Base-by-base conservation (phyloP, 2,329 filamentous ascomycete species). In the Tolypocladium tundrense region DNA sequence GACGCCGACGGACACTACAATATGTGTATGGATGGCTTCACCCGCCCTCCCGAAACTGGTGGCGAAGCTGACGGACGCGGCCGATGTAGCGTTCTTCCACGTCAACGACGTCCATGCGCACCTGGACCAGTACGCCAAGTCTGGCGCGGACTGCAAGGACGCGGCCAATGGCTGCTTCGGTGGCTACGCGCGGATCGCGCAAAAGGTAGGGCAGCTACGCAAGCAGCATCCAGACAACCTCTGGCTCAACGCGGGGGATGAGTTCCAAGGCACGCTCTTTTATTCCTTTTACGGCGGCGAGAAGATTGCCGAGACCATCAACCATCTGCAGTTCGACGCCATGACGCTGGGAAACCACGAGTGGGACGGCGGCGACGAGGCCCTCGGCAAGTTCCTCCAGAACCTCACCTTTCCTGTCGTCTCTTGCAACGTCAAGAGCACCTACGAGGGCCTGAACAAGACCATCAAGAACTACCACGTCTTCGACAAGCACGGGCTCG, bases 291-390 rank as follows among this genome's bases (percentile, higher is more conserved):
- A 88, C 65, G 80, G 80, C 19, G 82, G 83, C 31, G 83, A 86
- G 72, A 88, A 88, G 76, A 88, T 88, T 61, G 83, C 84, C 54
- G 79, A 86, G 64, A 84, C 81, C 0, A 71, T 88, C 60, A 88
- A 88, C 61, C 77, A 84, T 66, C 72, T 88, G 54, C 78, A 79
- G n/a, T 86, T 88, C 62, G 82, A 86, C 60, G 83, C 80, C 63
- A 87, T 88, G 84, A 87, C 84, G 0, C 72, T 87, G 1, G 84
- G 84, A 19, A 87, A 87, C 71, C 84, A 87, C 64, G 85, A 87
- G 68, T 88, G 84, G 67, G 85, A 88, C 63, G 80, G 77, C 6
- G 85, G 85, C 43, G 84, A 87, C 58, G 82, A 86, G 57, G 71
- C 79, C 68, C 76, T 88, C 0, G 85, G 82, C 50, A 74, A 79